phyloP scores from a whole-genome alignment of 768 basidiomycete species.

The Lactarius tabidus region DNA sequence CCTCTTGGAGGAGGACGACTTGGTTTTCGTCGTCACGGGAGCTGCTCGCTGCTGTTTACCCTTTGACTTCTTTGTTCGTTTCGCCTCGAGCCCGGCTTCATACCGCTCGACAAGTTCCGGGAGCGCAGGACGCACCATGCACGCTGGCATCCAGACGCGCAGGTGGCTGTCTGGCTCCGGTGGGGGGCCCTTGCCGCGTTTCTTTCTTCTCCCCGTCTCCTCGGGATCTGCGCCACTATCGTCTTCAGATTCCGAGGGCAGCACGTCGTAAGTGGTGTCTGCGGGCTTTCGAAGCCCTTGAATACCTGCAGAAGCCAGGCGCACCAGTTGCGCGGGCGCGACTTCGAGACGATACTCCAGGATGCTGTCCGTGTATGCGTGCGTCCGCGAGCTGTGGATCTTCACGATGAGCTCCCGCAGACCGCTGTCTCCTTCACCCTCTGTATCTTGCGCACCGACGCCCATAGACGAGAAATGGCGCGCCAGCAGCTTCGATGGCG shows the following conservation, averaged over 20 bases:
- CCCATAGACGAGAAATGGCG: slow-evolving; percentile 50
- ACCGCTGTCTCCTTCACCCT: slow-evolving; percentile 35
- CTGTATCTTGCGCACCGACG: slow-evolving; percentile 30
- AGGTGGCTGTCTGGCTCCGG: slow-evolving; percentile 53
- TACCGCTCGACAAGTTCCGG: slow-evolving; percentile 61
- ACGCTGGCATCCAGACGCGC: slow-evolving; percentile 80
- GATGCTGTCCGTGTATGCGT: slow-evolving; percentile 64
- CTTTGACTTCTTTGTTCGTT: slow-evolving; percentile 15
- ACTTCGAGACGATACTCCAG: slow-evolving; percentile 81
- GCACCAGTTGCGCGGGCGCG: slow-evolving; percentile 61
- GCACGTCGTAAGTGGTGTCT: slow-evolving; percentile 26
- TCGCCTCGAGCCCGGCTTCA: slow-evolving; percentile 42
- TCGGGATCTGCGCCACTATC: slow-evolving; percentile 39
- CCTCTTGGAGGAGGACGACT: neutral
- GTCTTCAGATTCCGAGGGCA: slow-evolving; percentile 43
- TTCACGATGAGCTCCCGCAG: slow-evolving; percentile 52
- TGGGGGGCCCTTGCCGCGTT: slow-evolving; percentile 38
- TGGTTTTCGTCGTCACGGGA: neutral
- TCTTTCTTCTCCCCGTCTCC: slow-evolving; percentile 42
- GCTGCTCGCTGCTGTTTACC: neutral
- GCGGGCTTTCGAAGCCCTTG: slow-evolving; percentile 49
- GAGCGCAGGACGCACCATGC: slow-evolving; percentile 64
- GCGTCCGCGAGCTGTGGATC: slow-evolving; percentile 61
- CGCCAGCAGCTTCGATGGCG: slow-evolving; percentile 48
- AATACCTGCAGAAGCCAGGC: slow-evolving; percentile 61